These are phyloP conservation scores for Phlyctochytrium planicorne DNA, from an alignment of 192 early-diverging fungal genomes.

Conservation along the genomic window DNA sequence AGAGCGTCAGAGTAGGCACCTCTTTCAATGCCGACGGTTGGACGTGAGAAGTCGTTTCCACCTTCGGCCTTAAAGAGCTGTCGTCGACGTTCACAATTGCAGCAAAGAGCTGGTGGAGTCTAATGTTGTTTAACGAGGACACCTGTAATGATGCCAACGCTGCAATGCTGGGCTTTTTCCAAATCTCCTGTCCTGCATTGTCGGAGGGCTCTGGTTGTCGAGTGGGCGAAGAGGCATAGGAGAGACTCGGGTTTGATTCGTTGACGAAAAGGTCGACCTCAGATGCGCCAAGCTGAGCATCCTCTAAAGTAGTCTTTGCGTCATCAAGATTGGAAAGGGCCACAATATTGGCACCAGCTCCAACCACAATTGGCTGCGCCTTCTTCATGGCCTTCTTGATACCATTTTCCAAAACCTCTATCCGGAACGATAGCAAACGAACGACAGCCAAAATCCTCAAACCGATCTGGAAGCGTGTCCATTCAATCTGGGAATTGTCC, in stretches of 20 bases:
- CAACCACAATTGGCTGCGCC: background rate
- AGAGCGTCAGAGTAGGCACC: background rate
- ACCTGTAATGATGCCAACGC: constrained; percentile 41
- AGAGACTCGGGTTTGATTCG: background rate
- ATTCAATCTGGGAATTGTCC: constrained; percentile 38
- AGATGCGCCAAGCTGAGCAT: background rate
- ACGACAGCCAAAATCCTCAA: constrained; percentile 60
- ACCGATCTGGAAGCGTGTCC: constrained; percentile 67
- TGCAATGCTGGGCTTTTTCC: constrained; percentile 26
- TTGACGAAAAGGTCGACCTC: background rate
- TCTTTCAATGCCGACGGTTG: background rate
- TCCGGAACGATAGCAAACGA: constrained; percentile 34
- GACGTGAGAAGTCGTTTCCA: background rate
- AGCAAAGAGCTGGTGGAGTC: constrained; percentile 23
- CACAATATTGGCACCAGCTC: background rate
- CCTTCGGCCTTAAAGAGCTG: background rate
- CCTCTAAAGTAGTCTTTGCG: background rate
- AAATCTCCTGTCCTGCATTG: background rate
- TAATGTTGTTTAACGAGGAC: constrained; percentile 57
- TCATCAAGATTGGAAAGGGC: background rate
- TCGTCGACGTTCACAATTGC: background rate
- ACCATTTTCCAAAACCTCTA: constrained; percentile 39
- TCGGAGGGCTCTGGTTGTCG: background rate
- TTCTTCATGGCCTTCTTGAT: constrained; percentile 14
- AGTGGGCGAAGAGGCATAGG: background rate